Conservation (phyloP, 768 basidiomycete species). For the Lentinula aciculospora region DNA sequence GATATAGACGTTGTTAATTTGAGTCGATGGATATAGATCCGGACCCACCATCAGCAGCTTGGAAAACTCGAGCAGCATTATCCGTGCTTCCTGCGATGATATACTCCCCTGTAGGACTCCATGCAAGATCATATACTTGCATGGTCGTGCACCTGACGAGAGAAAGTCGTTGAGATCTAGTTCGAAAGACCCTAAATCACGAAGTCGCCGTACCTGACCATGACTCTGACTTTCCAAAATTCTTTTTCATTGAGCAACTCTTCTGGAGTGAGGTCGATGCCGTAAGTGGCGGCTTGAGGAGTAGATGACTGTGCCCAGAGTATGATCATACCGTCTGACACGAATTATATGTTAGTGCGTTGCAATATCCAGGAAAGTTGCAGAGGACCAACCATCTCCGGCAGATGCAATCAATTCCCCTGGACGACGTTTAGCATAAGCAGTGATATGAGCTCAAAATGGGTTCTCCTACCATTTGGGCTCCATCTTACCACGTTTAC, state of each 20-base stretch:
- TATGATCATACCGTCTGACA: constrained; percentile 91
- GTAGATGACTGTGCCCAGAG: constrained; percentile 86
- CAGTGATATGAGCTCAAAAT: constrained; percentile 6
- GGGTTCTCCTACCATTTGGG: constrained; percentile 67
- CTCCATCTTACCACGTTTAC: constrained; percentile 97
- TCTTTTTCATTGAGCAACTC: constrained; percentile 90
- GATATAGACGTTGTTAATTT: constrained; percentile 8
- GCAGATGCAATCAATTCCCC: constrained; percentile 93
- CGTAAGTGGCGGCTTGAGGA: constrained; percentile 68
- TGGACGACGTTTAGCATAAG: constrained; percentile 21
- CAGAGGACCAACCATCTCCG: constrained; percentile 77
- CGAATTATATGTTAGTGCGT: not conserved
- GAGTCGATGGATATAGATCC: constrained; percentile 4
- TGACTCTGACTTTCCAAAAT: constrained; percentile 62
- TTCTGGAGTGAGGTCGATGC: constrained; percentile 73
- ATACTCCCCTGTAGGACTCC: constrained; percentile 94
- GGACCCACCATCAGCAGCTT: constrained; percentile 59
- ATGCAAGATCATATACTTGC: constrained; percentile 97
- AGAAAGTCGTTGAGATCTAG: too few relatives aligned
- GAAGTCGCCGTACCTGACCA: constrained; percentile 4
- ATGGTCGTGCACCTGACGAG: constrained; percentile 80
- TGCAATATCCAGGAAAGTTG: constrained; percentile 2
- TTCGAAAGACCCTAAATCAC: not conserved
- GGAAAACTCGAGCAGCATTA: constrained; percentile 85
- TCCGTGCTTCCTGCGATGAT: constrained; percentile 97